Evolutionary conservation across 176 grass and related monocot genomes (phyloP).

Genomic region (Luzula sylvatica): DNA sequence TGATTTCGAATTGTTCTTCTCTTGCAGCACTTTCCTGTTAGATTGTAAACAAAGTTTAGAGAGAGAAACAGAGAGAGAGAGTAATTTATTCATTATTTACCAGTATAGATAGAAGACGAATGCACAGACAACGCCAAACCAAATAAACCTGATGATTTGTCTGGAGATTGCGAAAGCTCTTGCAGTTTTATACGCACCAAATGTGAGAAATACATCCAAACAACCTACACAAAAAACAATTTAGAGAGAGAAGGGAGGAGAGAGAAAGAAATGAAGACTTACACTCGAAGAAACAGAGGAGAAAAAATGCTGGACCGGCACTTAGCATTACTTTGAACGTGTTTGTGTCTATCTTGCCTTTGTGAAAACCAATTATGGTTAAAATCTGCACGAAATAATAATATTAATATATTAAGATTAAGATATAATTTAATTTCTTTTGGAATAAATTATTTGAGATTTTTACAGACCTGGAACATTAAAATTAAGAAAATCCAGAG

Average conservation of each 20-base stretch:
- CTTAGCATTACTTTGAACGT: slow-evolving; percentile 91
- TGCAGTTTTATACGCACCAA: slow-evolving; percentile 79
- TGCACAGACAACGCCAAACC: slow-evolving; percentile 59
- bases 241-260: neutral
- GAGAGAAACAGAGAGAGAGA: slow-evolving; percentile 2
- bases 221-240: slow-evolving; percentile 54
- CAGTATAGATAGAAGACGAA: slow-evolving; percentile 79
- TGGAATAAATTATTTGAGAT: too few relatives aligned
- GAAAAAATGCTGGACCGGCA: slow-evolving; percentile 80
- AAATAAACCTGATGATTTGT: slow-evolving; percentile 67
- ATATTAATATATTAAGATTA: slow-evolving; percentile 11
- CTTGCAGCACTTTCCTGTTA: slow-evolving; percentile 75
- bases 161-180: slow-evolving; percentile 91
- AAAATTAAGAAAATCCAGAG: slow-evolving; percentile 97
- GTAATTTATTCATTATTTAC: slow-evolving; percentile 41
- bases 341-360: slow-evolving; percentile 53
- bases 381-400: slow-evolving; percentile 46
- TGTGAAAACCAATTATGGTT: slow-evolving; percentile 65
- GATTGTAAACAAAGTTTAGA: slow-evolving; percentile 4
- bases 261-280: slow-evolving; percentile 21
- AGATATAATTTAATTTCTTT: neutral
- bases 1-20: slow-evolving; percentile 51
- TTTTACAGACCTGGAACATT: slow-evolving; percentile 78
- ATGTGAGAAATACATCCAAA: slow-evolving; percentile 85
- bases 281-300: slow-evolving; percentile 84